Evolutionary conservation across 2,329 filamentous ascomycete species (phyloP).

Genomic region (Anthostomella pinea): DNA sequence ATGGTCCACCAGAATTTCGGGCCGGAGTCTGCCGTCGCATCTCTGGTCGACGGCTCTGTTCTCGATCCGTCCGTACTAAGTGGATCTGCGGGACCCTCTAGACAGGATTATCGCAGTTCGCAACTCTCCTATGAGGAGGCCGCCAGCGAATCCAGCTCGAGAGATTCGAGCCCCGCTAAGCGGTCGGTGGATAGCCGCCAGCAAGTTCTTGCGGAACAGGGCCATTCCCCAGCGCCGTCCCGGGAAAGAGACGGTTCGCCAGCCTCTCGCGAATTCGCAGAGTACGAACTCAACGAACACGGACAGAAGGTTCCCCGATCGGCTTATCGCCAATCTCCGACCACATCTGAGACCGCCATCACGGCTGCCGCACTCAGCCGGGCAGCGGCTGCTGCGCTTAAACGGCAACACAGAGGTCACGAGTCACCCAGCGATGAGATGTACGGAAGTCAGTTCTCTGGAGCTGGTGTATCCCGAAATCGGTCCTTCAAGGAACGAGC

Average conservation of each 20-base stretch:
- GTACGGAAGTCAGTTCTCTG: conserved; percentile 39
- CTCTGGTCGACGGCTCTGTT: conserved; percentile 73
- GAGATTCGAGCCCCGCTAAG: conserved; percentile 42
- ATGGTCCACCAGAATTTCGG: conserved; percentile 70
- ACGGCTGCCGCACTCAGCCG: conserved; percentile 52
- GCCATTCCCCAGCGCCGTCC: conserved; percentile 37
- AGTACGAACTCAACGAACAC: conserved; percentile 58
- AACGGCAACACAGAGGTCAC: conserved; percentile 44
- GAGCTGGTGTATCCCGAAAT: conserved; percentile 55
- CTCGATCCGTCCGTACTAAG: conserved; percentile 67
- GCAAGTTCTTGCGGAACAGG: conserved; percentile 38
- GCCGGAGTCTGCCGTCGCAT: conserved; percentile 88
- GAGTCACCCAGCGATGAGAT: conserved; percentile 35
- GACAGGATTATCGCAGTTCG: conserved; percentile 45
- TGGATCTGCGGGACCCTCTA: conserved; percentile 49
- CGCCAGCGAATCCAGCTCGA: conserved; percentile 17
- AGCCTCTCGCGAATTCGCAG: conserved; percentile 45
- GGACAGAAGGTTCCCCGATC: conserved; percentile 51
- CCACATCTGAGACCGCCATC: conserved; percentile 56
- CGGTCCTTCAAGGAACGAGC: conserved; percentile 66
- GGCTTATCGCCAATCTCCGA: conserved; percentile 49
- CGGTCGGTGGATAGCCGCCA: conserved; percentile 36
- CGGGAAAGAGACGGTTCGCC: conserved; percentile 24
- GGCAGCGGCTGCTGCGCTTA: conserved; percentile 50
- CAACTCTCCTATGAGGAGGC: conserved; percentile 30